Evolutionary conservation across 352 stramenopile species (phyloP).

Genomic region (Phytophthora nicotianae): DNA sequence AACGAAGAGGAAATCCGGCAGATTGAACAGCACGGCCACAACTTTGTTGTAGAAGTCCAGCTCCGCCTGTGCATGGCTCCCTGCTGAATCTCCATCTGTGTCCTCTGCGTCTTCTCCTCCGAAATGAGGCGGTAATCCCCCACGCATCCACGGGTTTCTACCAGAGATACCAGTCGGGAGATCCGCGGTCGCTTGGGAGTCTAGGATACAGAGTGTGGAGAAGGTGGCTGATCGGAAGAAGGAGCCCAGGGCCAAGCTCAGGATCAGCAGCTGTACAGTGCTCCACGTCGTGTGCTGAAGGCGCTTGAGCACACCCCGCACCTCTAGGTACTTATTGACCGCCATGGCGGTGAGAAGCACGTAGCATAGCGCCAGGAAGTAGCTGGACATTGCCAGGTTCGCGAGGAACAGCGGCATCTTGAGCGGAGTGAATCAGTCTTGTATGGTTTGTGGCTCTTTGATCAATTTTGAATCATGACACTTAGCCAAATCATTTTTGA

Average conservation of each 20-base stretch:
- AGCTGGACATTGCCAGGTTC: slow-evolving; percentile 88
- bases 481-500: slow-evolving; percentile 19
- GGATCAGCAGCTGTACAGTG: slow-evolving; percentile 82
- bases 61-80: slow-evolving; percentile 53
- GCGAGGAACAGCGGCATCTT: slow-evolving; percentile 87
- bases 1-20: slow-evolving; percentile 93
- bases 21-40: slow-evolving; percentile 91
- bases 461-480: not conserved
- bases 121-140: slow-evolving; percentile 10
- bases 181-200: slow-evolving; percentile 72
- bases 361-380: slow-evolving; percentile 90
- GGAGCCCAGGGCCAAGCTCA: slow-evolving; percentile 83
- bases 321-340: slow-evolving; percentile 73
- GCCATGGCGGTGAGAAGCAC: slow-evolving; percentile 83
- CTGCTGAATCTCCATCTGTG: slow-evolving; percentile 17
- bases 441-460: not conserved
- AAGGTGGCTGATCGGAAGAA: slow-evolving; percentile 88
- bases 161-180: slow-evolving; percentile 35
- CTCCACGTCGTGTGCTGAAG: slow-evolving; percentile 78
- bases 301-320: slow-evolving; percentile 69
- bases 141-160: slow-evolving; percentile 27
- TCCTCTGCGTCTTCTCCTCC: slow-evolving; percentile 22
- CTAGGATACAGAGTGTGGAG: slow-evolving; percentile 88
- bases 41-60: slow-evolving; percentile 92
- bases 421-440: slow-evolving; percentile 4